Base-by-base conservation (phyloP, 2,329 filamentous ascomycete genomes). In the Hypoxylon sp. region DNA sequence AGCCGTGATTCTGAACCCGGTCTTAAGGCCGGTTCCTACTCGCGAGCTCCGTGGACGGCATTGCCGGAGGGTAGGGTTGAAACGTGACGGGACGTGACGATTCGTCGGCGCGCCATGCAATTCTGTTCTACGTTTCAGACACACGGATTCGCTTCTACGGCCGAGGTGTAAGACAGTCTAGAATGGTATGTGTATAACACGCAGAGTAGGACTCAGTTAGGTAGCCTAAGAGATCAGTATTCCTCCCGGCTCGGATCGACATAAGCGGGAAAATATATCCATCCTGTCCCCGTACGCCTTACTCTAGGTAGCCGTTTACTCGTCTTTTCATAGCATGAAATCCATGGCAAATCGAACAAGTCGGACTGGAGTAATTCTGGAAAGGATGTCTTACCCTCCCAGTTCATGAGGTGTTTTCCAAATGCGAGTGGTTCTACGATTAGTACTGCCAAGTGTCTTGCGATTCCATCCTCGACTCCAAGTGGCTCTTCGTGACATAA, bases 141-240 rank as follows among this genome's bases (percentile, higher is more conserved):
- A 26, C 27, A 35, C 46, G 40, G 11, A 46, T 15, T 37, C 6
- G 18, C 27, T 23, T 48, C 49, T 27, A 53, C 52, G 54, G 43
- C 23, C 40, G 21, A 29, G 23, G 10, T 26, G 31, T 52, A 21
- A n/a, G 11, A 31, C 56, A n/a, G 15, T 29, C 27, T 33, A 17
- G 33, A 55, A 31, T n/a, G n/a, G n/a, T 42, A 42, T 5, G 41
- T 29, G 29, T 35, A 31, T 29, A 20, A 29, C 13, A 18, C 20
- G 31, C 42, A 46, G 15, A 27, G 52, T 57, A 42, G 48, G n/a
- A n/a, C n/a, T n/a, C n/a, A n/a, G n/a, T n/a, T n/a, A n/a, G n/a
- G n/a, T n/a, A n/a, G n/a, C n/a, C n/a, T n/a, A n/a, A n/a, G n/a
- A n/a, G n/a, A n/a, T n/a, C n/a, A n/a, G n/a, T n/a, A n/a, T n/a